phyloP scores from a whole-genome alignment of 2,329 filamentous ascomycete genomes.

The Hypoxylon sp. region DNA sequence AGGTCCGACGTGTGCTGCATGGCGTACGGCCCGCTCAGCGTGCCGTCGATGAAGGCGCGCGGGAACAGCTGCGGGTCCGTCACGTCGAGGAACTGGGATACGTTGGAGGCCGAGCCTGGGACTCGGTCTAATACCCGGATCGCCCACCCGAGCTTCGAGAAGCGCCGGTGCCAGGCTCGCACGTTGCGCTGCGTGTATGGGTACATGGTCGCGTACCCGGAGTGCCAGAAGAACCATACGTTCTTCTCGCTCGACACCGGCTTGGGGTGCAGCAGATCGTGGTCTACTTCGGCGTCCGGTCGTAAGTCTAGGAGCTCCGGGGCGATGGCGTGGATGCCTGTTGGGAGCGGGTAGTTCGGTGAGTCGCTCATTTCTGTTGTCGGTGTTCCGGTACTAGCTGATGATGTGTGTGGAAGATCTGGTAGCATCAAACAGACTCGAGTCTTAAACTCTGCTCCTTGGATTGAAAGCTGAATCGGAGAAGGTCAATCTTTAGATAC shows the following conservation, averaged over 20 bases:
- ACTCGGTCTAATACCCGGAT: slow-evolving; percentile 66
- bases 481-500: not conserved
- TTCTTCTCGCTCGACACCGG: slow-evolving; percentile 64
- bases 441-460: not conserved
- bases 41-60: slow-evolving; percentile 64
- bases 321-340: slow-evolving; percentile 60
- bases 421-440: not conserved
- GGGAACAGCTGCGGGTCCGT: slow-evolving; percentile 62
- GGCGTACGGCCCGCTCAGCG: slow-evolving; percentile 64
- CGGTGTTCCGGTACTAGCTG: not conserved
- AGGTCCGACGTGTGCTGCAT: slow-evolving; percentile 71
- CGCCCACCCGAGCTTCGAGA: slow-evolving; percentile 66
- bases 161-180: slow-evolving; percentile 67
- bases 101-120: slow-evolving; percentile 62
- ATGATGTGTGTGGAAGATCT: not conserved
- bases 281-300: slow-evolving; percentile 62
- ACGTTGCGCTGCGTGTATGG: slow-evolving; percentile 67
- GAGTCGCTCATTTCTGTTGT: slow-evolving; percentile 41
- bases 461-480: not conserved
- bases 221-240: slow-evolving; percentile 72
- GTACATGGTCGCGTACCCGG: slow-evolving; percentile 64
- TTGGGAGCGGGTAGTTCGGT: slow-evolving; percentile 54
- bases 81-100: slow-evolving; percentile 65
- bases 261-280: slow-evolving; percentile 57
- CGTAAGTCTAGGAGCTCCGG: slow-evolving; percentile 60